These are phyloP conservation scores for Cercospora berteroae DNA, from an alignment of 2,329 filamentous ascomycete genomes.

Conservation along the genomic window DNA sequence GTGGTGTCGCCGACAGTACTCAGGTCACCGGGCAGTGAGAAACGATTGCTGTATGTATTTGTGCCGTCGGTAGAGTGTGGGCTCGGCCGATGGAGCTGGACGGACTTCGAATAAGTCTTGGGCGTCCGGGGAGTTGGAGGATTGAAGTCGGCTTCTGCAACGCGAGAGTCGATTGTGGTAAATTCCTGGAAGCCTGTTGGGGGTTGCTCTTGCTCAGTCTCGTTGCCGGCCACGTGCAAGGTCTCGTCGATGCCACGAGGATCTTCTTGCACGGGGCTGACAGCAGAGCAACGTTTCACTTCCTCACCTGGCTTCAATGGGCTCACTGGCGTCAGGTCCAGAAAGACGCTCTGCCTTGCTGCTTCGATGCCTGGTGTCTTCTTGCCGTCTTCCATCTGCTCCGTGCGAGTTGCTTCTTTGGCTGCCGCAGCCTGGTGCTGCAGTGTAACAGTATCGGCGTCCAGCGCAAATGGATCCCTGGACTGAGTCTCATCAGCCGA, in stretches of 20 bases:
- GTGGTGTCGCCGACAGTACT: constrained; percentile 36
- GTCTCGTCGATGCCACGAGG: constrained; percentile 33
- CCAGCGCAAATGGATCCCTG: constrained; percentile 34
- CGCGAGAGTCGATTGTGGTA: constrained; percentile 5
- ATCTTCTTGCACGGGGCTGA: constrained; percentile 37
- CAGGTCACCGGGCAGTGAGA: constrained; percentile 35
- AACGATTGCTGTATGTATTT: constrained; percentile 30
- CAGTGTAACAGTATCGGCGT: constrained; percentile 38
- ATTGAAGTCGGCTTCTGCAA: constrained; percentile 22
- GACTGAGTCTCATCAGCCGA: constrained; percentile 35
- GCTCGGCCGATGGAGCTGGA: constrained; percentile 31
- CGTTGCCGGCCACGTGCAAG: constrained; percentile 17
- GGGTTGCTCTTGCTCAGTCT: constrained; percentile 14
- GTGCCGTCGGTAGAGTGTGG: constrained; percentile 26
- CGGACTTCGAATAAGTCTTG: constrained; percentile 36
- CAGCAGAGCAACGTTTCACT: constrained; percentile 34
- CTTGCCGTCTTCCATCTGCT: constrained; percentile 14
- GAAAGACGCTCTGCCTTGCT: constrained; percentile 11
- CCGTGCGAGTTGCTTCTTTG: constrained; percentile 15
- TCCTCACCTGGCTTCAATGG: constrained; percentile 32
- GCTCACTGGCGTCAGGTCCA: constrained; percentile 32
- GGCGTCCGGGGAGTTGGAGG: constrained; percentile 35
- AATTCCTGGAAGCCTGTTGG: constrained; percentile 9
- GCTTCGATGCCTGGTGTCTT: constrained; percentile 15
- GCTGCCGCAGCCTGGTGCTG: constrained; percentile 31